A percentile compares a stretch with the other conserved stretches of the same genome.
phyloP scores from a whole-genome alignment of 2,329 filamentous ascomycete species.

The Aspergillus transmontanensis region DNA sequence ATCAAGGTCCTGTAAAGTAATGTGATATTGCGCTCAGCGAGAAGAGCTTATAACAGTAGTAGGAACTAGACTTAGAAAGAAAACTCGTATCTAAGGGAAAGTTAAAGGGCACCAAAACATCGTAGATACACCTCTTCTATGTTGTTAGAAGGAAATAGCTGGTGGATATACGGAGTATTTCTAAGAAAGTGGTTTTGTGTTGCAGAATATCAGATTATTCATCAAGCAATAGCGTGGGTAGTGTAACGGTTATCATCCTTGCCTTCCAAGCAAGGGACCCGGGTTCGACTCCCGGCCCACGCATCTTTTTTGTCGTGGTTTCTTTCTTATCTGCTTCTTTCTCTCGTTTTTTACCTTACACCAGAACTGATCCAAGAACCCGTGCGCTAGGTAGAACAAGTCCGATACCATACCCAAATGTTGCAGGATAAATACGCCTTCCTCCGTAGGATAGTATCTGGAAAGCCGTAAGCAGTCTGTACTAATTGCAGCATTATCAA shows the following conservation, averaged over 20 bases:
- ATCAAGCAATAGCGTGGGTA: background rate
- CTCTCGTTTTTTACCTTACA: too few species aligned
- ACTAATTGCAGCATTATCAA: too few species aligned
- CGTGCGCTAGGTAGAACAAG: too few species aligned
- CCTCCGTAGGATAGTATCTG: too few species aligned
- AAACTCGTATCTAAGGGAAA: background rate
- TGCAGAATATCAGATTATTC: background rate
- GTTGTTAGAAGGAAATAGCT: too few species aligned
- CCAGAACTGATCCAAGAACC: too few species aligned
- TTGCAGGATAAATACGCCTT: too few species aligned
- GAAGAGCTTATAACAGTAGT: background rate
- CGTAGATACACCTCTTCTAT: too few species aligned
- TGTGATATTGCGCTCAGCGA: background rate
- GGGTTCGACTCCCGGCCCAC: constrained; percentile 9
- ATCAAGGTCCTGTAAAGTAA: background rate
- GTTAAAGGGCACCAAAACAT: background rate
- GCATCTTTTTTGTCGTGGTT: background rate
- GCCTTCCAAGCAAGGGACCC: constrained; percentile 9
- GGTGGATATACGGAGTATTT: too few species aligned
- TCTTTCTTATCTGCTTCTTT: too few species aligned
- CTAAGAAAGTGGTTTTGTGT: accelerated
- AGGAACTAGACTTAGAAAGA: background rate
- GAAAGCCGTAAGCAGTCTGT: too few species aligned
- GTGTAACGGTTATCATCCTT: constrained; percentile 10
- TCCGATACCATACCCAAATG: too few species aligned